Conservation (phyloP, 2,329 filamentous ascomycete genomes). For the Diplocarpon rosae region DNA sequence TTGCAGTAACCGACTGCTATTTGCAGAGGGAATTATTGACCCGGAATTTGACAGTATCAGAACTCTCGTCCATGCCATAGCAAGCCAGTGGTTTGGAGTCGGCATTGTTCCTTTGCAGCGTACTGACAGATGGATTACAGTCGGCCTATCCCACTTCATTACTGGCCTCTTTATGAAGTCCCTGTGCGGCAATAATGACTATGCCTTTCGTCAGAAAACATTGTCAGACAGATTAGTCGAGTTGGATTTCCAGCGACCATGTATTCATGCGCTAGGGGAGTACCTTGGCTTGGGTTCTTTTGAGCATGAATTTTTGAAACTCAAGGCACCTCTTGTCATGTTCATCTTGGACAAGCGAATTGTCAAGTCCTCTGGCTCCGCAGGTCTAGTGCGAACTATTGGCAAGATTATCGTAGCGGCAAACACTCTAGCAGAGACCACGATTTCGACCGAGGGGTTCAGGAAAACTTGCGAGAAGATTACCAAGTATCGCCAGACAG, state of each 20-base stretch:
- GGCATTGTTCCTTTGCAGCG: constrained; percentile 77
- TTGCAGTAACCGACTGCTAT: constrained; percentile 77
- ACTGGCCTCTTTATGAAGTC: constrained; percentile 85
- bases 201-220: constrained; percentile 79
- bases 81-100: constrained; percentile 89
- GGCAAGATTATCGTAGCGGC: constrained; percentile 78
- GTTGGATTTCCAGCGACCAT: constrained; percentile 70
- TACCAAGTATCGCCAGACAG: constrained; percentile 66
- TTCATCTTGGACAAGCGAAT: constrained; percentile 90
- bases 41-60: constrained; percentile 72
- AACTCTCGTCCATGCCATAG: constrained; percentile 70
- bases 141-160: constrained; percentile 90
- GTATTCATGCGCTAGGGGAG: constrained; percentile 68
- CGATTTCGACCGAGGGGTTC: constrained; percentile 66
- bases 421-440: constrained; percentile 60
- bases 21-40: constrained; percentile 76
- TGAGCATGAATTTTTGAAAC: constrained; percentile 79
- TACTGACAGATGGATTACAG: constrained; percentile 76
- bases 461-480: constrained; percentile 78
- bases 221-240: constrained; percentile 74
- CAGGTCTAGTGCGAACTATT: constrained; percentile 71
- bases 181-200: constrained; percentile 89
- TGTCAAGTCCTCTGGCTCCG: constrained; percentile 75
- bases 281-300: constrained; percentile 69
- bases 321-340: constrained; percentile 84